Evolutionary conservation across 169 alveolate genomes (phyloP), one percentile per base, ranked within the genome.

Genomic region (Amoebophrya sp.): DNA sequence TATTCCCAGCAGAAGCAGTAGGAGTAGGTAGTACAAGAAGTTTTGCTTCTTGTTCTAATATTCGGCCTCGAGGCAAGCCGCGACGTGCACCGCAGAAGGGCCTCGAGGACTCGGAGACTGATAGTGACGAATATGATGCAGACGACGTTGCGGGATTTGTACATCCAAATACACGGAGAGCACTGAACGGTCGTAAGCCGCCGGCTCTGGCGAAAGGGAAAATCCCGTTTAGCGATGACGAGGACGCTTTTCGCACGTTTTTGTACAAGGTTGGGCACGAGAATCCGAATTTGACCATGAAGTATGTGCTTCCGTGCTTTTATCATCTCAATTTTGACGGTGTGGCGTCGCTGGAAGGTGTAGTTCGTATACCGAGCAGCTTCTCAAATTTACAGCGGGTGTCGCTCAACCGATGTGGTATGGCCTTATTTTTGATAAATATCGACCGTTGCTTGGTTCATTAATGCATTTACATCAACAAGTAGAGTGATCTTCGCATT

Each of bases 81-180:
- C n/a, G n/a, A n/a, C n/a, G n/a, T n/a, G n/a, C n/a, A n/a, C n/a
- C n/a, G n/a, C n/a, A n/a, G n/a, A n/a, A n/a, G n/a, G n/a, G n/a
- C n/a, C n/a, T n/a, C 33, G 83, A 65, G 36, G n/a, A n/a, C n/a
- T n/a, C n/a, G n/a, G n/a, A n/a, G n/a, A n/a, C n/a, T n/a, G 83
- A 65, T 36, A 6, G 33, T 6, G 83, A 65, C 26, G 83, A 65
- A 10, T 65, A 6, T 36, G 83, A 65, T 65, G 83, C 26, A 6
- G 83, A 65, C 83, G 83, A 65, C 83, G 26, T 65, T 29, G 39
- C 83, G 33, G 83, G 83, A 36, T 65, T 65, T 36, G 83, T 65
- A 36, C 83, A 65, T 36, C 83, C 83, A 36, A 65, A 65, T 18
- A 65, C 83, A 36, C 83, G 83, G 83, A 65, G 1, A 10, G 83